Percentiles rank a stretch among this genome's conserved stretches.
phyloP scores from a whole-genome alignment of 257 asterid species.

The Paulownia fortunei region DNA sequence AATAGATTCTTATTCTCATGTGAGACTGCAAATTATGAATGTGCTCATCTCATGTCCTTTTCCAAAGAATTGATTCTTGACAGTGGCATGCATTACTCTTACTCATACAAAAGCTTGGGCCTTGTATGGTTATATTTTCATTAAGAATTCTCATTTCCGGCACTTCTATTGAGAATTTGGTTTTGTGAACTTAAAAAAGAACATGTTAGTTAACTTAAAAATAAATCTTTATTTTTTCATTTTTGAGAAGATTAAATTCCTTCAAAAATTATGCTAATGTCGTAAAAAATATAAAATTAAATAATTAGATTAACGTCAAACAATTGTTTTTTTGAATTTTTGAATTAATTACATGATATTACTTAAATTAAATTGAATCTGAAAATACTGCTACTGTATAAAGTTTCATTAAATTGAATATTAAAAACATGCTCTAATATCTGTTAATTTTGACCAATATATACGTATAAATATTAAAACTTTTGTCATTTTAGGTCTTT shows the following conservation, averaged over 20 bases:
- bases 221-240: too few relatives aligned
- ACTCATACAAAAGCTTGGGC: background rate
- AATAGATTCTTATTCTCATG: constrained; percentile 21
- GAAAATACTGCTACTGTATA: background rate
- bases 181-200: too few relatives aligned
- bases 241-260: too few relatives aligned
- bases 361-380: background rate
- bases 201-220: too few relatives aligned
- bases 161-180: too few relatives aligned
- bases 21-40: background rate
- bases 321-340: background rate
- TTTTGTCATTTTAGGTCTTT: background rate
- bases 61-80: constrained; percentile 7
- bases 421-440: background rate
- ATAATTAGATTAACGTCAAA: background rate
- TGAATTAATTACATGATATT: background rate
- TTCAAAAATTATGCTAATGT: too few relatives aligned
- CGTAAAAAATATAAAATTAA: too few relatives aligned
- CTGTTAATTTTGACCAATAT: background rate
- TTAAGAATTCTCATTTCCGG: too few relatives aligned
- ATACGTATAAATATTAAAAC: background rate
- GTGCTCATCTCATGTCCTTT: background rate
- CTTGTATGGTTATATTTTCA: too few relatives aligned
- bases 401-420: background rate
- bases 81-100: background rate